Evolutionary conservation across 2,329 filamentous ascomycete species (phyloP).

Genomic region (Zasmidium citrigriseum): DNA sequence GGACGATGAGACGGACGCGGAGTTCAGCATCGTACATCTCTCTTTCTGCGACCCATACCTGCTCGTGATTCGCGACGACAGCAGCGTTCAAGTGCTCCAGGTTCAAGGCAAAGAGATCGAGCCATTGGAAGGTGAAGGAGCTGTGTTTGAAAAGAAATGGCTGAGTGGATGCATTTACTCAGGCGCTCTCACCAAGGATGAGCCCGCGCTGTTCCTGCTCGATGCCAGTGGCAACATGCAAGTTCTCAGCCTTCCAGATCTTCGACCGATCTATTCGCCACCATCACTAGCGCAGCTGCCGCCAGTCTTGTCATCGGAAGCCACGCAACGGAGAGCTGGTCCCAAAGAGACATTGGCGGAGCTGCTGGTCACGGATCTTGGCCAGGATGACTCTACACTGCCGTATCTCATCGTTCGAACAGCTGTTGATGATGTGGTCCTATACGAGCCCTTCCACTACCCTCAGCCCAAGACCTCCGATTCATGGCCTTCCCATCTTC

Average conservation of each 20-base stretch:
- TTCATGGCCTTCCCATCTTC: slow-evolving; percentile 58
- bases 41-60: slow-evolving; percentile 88
- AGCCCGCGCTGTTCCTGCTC: slow-evolving; percentile 74
- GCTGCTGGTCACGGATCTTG: slow-evolving; percentile 80
- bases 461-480: slow-evolving; percentile 3
- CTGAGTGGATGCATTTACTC: slow-evolving; percentile 79
- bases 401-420: slow-evolving; percentile 84
- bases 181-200: slow-evolving; percentile 56
- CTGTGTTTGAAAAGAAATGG: slow-evolving; percentile 73
- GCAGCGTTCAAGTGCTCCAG: slow-evolving; percentile 74
- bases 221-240: slow-evolving; percentile 69
- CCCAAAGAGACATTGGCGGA: slow-evolving; percentile 75
- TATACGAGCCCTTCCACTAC: slow-evolving; percentile 78
- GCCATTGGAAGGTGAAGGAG: slow-evolving; percentile 54
- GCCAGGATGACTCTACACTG: slow-evolving; percentile 67
- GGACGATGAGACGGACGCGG: slow-evolving; percentile 83
- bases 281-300: slow-evolving; percentile 79
- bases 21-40: slow-evolving; percentile 74
- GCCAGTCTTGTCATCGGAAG: slow-evolving; percentile 71
- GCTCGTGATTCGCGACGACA: slow-evolving; percentile 79
- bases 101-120: slow-evolving; percentile 71
- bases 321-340: slow-evolving; percentile 67
- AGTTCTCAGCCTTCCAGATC: slow-evolving; percentile 75
- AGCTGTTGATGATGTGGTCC: slow-evolving; percentile 75
- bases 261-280: slow-evolving; percentile 72